Evolutionary conservation across 1,284 basidiomycete species (phyloP).

Genomic region (Pholiota adiposa): DNA sequence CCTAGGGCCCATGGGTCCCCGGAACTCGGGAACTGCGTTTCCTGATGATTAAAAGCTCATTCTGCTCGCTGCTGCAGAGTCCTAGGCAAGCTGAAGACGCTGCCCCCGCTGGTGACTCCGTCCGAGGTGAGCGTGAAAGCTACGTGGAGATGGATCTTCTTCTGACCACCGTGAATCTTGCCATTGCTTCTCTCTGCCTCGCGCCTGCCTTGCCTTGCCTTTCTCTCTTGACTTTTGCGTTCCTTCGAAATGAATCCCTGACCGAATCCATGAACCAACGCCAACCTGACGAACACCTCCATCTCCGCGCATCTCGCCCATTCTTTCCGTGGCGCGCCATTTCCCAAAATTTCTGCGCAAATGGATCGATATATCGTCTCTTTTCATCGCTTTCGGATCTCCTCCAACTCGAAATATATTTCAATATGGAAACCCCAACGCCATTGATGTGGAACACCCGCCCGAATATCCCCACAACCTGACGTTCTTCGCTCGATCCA

Average conservation of each 20-base stretch:
- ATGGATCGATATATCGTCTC: neutral
- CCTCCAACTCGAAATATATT: no score
- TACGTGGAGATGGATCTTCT: slow-evolving; percentile 32
- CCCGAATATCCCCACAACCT: neutral
- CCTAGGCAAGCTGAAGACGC: slow-evolving; percentile 69
- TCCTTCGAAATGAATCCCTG: neutral
- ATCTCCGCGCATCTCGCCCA: neutral
- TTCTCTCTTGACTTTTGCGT: neutral
- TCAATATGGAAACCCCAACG: no score
- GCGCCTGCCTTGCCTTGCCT: neutral
- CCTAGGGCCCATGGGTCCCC: slow-evolving; percentile 1
- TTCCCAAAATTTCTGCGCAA: neutral
- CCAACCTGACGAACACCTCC: neutral
- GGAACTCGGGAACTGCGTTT: no score
- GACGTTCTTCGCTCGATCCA: neutral
- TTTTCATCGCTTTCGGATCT: neutral
- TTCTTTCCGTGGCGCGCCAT: neutral
- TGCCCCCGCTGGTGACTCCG: slow-evolving; percentile 90
- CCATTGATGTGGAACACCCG: neutral
- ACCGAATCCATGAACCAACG: neutral
- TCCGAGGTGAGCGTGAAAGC: slow-evolving; percentile 68
- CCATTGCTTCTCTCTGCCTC: slow-evolving; percentile 3
- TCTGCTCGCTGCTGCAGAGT: slow-evolving; percentile 50
- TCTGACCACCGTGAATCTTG: slow-evolving; percentile 12
- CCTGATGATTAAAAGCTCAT: slow-evolving; percentile 1